A percentile compares a stretch with the other conserved stretches of the same genome.
phyloP scores from a whole-genome alignment of 2,329 filamentous ascomycete species.

The Aciculosporium take region DNA sequence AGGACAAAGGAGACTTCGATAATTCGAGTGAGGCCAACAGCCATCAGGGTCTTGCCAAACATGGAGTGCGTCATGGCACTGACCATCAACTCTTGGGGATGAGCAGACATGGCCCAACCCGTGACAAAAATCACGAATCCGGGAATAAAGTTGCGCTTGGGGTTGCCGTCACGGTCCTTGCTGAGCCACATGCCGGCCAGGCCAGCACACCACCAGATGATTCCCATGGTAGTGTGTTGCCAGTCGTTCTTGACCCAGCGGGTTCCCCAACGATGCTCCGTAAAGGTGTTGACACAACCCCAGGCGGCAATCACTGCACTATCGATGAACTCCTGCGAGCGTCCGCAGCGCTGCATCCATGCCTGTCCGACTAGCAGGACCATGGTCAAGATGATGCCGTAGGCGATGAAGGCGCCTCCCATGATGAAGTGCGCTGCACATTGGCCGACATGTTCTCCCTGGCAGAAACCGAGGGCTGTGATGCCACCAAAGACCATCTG shows the following conservation, averaged over 20 bases:
- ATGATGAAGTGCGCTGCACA: constrained; percentile 97
- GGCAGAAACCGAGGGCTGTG: constrained; percentile 81
- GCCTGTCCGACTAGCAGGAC: constrained; percentile 76
- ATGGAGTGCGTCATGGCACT: constrained; percentile 78
- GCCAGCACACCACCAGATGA: constrained; percentile 95
- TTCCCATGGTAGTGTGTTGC: constrained; percentile 98
- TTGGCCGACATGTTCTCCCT: constrained; percentile 79
- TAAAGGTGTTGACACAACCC: constrained; percentile 97
- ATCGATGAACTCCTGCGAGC: constrained; percentile 95
- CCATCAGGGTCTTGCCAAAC: constrained; percentile 95
- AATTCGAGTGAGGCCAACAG: constrained; percentile 66
- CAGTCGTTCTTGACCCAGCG: constrained; percentile 87
- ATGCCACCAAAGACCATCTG: constrained; percentile 97
- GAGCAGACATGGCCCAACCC: constrained; percentile 88
- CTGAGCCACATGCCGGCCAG: constrained; percentile 87
- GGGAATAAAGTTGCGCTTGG: constrained; percentile 86
- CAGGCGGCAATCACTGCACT: constrained; percentile 80
- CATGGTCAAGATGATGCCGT: constrained; percentile 77
- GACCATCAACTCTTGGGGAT: constrained; percentile 70
- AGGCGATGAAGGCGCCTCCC: constrained; percentile 91
- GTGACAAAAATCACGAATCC: constrained; percentile 84
- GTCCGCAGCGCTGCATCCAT: constrained; percentile 69
- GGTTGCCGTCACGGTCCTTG: constrained; percentile 64
- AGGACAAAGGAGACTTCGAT: constrained; percentile 87
- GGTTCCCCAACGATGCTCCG: constrained; percentile 85